These are phyloP conservation scores for Pseudopithomyces chartarum DNA, from an alignment of 2,329 filamentous ascomycete genomes.

Conservation along the genomic window DNA sequence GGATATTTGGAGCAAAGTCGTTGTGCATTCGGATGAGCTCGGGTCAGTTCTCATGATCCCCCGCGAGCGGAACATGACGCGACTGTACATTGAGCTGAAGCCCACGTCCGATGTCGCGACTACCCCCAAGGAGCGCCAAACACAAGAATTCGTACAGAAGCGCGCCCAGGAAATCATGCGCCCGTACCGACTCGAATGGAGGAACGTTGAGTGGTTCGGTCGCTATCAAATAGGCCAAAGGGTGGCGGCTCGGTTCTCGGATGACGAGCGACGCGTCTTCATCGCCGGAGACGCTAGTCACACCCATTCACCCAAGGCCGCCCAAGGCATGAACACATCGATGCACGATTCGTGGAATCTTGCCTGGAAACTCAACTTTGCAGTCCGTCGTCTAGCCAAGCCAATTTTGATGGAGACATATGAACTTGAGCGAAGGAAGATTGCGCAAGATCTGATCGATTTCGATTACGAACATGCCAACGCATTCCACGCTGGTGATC, in stretches of 20 bases:
- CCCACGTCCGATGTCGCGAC: conserved; percentile 37
- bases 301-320: conserved; percentile 49
- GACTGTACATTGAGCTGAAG: conserved; percentile 59
- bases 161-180: conserved; percentile 58
- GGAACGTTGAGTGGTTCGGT: conserved; percentile 55
- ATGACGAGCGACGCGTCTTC: conserved; percentile 50
- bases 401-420: conserved; percentile 46
- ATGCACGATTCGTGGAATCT: conserved; percentile 53
- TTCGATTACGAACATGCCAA: conserved; percentile 56
- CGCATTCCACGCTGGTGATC: conserved; percentile 64
- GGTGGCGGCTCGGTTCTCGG: conserved; percentile 53
- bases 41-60: conserved; percentile 77
- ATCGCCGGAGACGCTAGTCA: conserved; percentile 57
- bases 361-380: conserved; percentile 51
- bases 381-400: conserved; percentile 45
- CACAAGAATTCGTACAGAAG: conserved; percentile 73
- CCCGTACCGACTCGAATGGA: conserved; percentile 54
- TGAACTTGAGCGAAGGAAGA: conserved; percentile 49
- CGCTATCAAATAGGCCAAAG: conserved; percentile 57
- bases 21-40: conserved; percentile 68
- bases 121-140: conserved; percentile 41
- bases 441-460: conserved; percentile 51
- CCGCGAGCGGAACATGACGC: conserved; percentile 73
- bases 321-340: conserved; percentile 52
- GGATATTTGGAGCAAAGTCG: conserved; percentile 75